Evolutionary conservation across 352 stramenopile species (phyloP).

Genomic region (Globisporangium okanoganense): DNA sequence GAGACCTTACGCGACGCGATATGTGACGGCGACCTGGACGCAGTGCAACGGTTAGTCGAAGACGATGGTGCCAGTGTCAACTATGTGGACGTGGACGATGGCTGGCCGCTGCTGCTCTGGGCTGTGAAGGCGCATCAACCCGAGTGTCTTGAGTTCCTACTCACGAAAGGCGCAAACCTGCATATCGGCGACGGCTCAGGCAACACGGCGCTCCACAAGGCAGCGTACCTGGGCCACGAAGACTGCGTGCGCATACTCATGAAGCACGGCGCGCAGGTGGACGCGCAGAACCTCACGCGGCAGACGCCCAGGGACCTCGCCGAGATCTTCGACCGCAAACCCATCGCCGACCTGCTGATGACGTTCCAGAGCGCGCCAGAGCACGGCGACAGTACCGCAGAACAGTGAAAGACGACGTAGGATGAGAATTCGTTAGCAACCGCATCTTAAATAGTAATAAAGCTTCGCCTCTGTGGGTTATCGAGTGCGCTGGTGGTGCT

Average conservation of each 20-base stretch:
- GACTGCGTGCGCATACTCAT: slow-evolving; percentile 31
- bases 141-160: slow-evolving; percentile 24
- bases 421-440: background rate
- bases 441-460: background rate
- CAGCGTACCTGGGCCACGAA: slow-evolving; percentile 33
- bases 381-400: background rate
- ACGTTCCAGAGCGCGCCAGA: background rate
- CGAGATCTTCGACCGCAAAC: slow-evolving; percentile 37
- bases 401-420: background rate
- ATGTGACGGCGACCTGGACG: slow-evolving; percentile 26
- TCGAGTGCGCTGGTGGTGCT: background rate
- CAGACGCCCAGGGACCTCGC: slow-evolving; percentile 36
- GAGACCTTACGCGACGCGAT: slow-evolving; percentile 39
- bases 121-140: slow-evolving; percentile 34
- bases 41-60: slow-evolving; percentile 20
- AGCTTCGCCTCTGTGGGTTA: background rate
- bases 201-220: slow-evolving; percentile 47
- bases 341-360: slow-evolving; percentile 24
- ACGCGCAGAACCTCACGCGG: slow-evolving; percentile 24
- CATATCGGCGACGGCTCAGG: slow-evolving; percentile 30
- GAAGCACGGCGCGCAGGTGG: slow-evolving; percentile 21
- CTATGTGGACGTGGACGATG: slow-evolving; percentile 37
- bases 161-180: slow-evolving; percentile 29
- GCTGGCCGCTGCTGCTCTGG: slow-evolving; percentile 38
- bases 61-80: slow-evolving; percentile 26